Conservation (phyloP, 2,329 filamentous ascomycete species). For the Pochonia chlamydosporia region DNA sequence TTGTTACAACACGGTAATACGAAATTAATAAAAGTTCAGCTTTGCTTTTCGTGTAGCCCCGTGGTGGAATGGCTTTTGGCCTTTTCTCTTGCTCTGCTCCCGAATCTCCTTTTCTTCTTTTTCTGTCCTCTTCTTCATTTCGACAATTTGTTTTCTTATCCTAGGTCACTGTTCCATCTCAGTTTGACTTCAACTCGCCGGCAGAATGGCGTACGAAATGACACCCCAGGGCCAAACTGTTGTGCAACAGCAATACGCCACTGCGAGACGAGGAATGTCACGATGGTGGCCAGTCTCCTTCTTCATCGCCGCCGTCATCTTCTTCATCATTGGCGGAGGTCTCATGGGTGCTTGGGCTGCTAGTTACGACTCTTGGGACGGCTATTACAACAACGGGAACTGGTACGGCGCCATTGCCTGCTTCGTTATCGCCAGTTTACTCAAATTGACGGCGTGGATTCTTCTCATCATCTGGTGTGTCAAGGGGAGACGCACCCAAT, state of each 20-base stretch:
- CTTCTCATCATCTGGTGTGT: conserved; percentile 2
- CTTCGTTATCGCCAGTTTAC: conserved; percentile 1
- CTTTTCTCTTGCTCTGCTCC: background rate
- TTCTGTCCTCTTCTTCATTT: background rate
- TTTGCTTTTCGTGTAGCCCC: background rate
- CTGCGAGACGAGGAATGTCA: background rate
- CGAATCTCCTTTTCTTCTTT: background rate
- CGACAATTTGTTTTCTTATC: background rate
- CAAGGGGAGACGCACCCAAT: background rate
- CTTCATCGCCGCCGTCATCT: conserved; percentile 1
- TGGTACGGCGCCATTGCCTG: conserved; percentile 1
- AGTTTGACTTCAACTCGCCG: no score
- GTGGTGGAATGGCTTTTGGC: background rate
- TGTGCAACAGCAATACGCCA: background rate
- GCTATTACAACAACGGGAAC: background rate
- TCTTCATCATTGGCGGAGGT: conserved; percentile 1
- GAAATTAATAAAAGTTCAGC: background rate
- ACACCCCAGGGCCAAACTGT: background rate
- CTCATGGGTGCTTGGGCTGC: conserved; percentile 3
- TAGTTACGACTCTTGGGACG: background rate
- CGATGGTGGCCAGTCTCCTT: conserved; percentile 3
- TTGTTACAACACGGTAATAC: background rate
- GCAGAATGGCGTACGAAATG: background rate
- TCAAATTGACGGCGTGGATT: conserved; percentile 4
- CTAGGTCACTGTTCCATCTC: no score